A percentile compares a stretch with the other conserved stretches of the same genome.
Conservation (phyloP, 176 grass and related monocot genomes). For the Aegilops speltoides region DNA sequence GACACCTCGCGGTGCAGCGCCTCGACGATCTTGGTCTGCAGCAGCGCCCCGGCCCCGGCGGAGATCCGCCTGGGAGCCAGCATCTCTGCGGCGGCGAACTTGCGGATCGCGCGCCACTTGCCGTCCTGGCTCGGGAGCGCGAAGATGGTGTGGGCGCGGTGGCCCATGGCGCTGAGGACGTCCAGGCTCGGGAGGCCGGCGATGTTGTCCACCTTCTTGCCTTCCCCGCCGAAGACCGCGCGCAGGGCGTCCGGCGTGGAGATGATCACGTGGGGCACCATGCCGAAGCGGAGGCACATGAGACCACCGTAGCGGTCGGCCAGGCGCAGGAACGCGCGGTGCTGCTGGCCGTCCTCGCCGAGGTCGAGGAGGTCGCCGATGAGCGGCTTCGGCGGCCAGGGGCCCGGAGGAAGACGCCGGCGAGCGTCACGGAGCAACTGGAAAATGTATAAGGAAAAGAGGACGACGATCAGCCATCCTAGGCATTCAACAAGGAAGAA, state of each 20-base stretch:
- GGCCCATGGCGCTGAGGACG: background rate
- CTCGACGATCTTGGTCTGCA: background rate
- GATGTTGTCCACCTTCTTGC: conserved; percentile 3
- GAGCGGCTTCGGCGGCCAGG: background rate
- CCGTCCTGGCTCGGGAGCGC: background rate
- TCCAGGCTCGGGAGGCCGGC: conserved; percentile 8
- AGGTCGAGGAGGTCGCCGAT: background rate
- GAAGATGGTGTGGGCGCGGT: background rate
- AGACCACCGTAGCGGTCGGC: background rate
- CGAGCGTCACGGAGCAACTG: background rate
- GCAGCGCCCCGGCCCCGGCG: background rate
- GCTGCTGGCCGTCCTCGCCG: background rate
- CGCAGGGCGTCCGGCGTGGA: background rate
- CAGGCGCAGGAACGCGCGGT: background rate
- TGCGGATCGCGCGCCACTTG: conserved; percentile 1
- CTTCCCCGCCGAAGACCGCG: background rate
- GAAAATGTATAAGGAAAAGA: background rate
- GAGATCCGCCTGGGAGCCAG: background rate
- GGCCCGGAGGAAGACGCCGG: too few species aligned
- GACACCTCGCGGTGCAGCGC: background rate
- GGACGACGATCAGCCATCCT: background rate
- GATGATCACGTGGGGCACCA: conserved; percentile 1
- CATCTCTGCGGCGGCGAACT: conserved; percentile 5
- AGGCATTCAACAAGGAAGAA: background rate
- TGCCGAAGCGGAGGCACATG: conserved; percentile 12